Evolutionary conservation across 2,329 filamentous ascomycete genomes (phyloP).

Genomic region (Macrophomina phaseolina): DNA sequence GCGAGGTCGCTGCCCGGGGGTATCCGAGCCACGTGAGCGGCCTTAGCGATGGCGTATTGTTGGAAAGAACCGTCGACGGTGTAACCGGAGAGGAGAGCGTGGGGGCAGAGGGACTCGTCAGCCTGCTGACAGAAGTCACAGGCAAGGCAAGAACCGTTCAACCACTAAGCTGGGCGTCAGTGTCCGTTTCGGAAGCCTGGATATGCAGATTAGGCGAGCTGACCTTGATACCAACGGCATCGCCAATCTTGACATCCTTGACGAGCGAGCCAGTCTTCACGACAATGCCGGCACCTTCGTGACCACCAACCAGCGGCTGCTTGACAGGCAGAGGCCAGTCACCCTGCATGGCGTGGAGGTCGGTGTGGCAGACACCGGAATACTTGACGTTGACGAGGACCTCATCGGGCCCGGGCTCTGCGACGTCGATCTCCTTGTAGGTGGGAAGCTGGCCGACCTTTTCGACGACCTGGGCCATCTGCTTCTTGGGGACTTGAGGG

Average conservation of each 20-base stretch:
- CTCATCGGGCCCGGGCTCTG: constrained; percentile 82
- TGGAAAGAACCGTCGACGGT: constrained; percentile 94
- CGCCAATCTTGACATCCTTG: constrained; percentile 77
- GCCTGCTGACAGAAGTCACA: constrained; percentile 78
- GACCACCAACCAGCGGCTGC: constrained; percentile 82
- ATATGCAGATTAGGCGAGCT: background rate
- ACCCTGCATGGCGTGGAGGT: constrained; percentile 80
- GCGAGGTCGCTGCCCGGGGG: constrained; percentile 79
- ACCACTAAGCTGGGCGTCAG: constrained; percentile 62
- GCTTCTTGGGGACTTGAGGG: constrained; percentile 72
- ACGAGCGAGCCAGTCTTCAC: constrained; percentile 81
- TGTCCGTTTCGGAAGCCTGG: background rate
- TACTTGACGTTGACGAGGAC: constrained; percentile 91
- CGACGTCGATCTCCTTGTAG: constrained; percentile 83
- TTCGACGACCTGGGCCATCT: constrained; percentile 92
- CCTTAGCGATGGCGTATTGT: constrained; percentile 88
- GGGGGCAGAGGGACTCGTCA: constrained; percentile 82
- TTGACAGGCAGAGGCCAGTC: constrained; percentile 89
- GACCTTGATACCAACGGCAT: constrained; percentile 79
- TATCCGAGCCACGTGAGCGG: constrained; percentile 81
- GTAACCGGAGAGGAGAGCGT: constrained; percentile 82
- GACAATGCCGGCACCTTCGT: constrained; percentile 79
- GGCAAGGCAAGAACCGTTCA: constrained; percentile 83
- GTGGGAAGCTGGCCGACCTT: constrained; percentile 72
- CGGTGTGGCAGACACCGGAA: constrained; percentile 90